phyloP scores from a whole-genome alignment of 2,329 filamentous ascomycete species.

The Curvularia sp. region DNA sequence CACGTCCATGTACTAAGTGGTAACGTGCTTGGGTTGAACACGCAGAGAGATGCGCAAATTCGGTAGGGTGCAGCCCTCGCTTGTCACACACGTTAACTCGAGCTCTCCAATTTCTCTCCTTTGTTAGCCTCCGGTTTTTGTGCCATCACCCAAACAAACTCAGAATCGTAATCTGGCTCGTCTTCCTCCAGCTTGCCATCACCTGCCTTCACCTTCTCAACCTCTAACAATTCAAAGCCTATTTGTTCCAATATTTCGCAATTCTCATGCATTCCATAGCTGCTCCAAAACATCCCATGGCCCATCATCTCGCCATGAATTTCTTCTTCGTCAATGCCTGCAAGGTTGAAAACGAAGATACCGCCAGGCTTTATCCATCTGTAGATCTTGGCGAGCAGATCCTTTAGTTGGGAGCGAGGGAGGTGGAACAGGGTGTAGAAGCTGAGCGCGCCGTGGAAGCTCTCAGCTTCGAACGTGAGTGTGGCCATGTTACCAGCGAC shows the following conservation, averaged over 20 bases:
- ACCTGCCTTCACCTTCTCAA: constrained; percentile 28
- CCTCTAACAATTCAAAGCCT: constrained; percentile 23
- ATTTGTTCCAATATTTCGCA: constrained; percentile 24
- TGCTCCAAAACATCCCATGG: constrained; percentile 45
- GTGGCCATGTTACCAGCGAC: constrained; percentile 51
- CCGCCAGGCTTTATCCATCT: constrained; percentile 61
- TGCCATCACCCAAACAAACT: constrained; percentile 25
- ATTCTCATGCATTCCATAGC: constrained; percentile 40
- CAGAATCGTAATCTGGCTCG: constrained; percentile 27
- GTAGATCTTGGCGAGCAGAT: constrained; percentile 53
- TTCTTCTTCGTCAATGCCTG: constrained; percentile 53
- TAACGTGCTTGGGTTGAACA: no score
- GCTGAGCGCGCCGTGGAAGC: constrained; percentile 57
- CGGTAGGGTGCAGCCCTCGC: not conserved
- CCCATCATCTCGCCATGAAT: constrained; percentile 41
- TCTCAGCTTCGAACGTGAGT: constrained; percentile 38
- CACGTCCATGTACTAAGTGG: no score
- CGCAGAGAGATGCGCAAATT: no score
- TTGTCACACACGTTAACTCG: not conserved
- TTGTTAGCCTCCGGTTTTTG: constrained; percentile 9
- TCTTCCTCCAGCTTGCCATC: constrained; percentile 22
- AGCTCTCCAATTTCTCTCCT: not conserved
- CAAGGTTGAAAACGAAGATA: constrained; percentile 49
- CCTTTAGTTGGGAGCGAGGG: constrained; percentile 56
- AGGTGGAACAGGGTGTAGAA: constrained; percentile 64